phyloP scores from a whole-genome alignment of 805 yeast species.

The Starmerella gropengiesseri region DNA sequence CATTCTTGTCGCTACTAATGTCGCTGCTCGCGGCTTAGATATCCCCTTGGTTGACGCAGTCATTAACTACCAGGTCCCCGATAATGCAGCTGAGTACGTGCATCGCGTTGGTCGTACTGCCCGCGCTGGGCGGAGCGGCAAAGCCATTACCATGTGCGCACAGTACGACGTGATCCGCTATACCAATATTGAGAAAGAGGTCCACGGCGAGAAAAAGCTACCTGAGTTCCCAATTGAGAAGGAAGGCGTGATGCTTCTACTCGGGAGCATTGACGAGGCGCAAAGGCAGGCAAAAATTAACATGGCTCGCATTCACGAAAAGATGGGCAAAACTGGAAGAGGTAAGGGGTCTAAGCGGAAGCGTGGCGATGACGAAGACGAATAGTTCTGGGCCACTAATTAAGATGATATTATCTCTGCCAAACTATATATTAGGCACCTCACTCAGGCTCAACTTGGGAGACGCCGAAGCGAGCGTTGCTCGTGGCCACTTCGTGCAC shows the following conservation, averaged over 20 bases:
- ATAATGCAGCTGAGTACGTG: conserved; percentile 80
- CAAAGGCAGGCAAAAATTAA: conserved; percentile 77
- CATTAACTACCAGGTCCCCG: conserved; percentile 86
- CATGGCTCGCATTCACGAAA: conserved; percentile 56
- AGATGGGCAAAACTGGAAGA: conserved; percentile 25
- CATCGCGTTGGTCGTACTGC: conserved; percentile 97
- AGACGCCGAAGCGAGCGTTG: no score
- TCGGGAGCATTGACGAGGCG: conserved; percentile 84
- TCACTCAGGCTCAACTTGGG: no score
- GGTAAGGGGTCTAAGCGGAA: conserved; percentile 35
- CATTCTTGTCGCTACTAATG: conserved; percentile 82
- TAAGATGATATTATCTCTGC: not conserved
- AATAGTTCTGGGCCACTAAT: conserved; percentile 14
- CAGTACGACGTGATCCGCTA: conserved; percentile 90
- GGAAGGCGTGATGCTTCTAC: conserved; percentile 63
- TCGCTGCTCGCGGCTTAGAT: conserved; percentile 94
- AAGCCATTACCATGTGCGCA: conserved; percentile 76
- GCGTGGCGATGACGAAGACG: conserved; percentile 40
- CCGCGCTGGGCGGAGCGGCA: conserved; percentile 91
- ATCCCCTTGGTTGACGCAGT: conserved; percentile 90
- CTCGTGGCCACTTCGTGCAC: no score
- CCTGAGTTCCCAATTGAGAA: conserved; percentile 74
- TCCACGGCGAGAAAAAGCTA: conserved; percentile 55
- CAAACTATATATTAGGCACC: no score
- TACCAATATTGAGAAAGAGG: conserved; percentile 76